Base-by-base conservation (phyloP, 2,329 filamentous ascomycete species). In the Xylaria sp. region DNA sequence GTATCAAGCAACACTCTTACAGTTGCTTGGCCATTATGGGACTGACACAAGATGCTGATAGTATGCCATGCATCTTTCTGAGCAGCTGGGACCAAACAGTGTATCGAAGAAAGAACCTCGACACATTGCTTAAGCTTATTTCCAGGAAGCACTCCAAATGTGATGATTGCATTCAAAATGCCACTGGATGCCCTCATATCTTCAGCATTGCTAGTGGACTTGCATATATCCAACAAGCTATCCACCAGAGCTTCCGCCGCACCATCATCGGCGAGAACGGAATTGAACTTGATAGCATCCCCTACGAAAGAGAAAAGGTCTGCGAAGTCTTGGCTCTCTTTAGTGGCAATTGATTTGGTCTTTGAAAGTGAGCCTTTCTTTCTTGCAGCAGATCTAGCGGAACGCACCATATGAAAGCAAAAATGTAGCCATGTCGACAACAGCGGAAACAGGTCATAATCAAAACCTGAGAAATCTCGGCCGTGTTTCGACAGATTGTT, bases 201-300 rank as follows among this genome's bases (percentile, higher is more conserved):
- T 28, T 84, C 82, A 51, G 87, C 80, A 31, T 84, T 80, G 52
- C 83, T 87, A 0, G 90, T 92, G 68, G 83, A 86, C 74, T 87
- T 84, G 75, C 89, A 92, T 47, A 93, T 90, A 56, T 80, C 77
- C 47, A 92, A 80, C 8, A 91, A 77, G 12, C 82, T 82, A 60
- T 86, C 82, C 60, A 94, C 84, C 56, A 93, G 77, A 3, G 80
- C 79, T 54, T 82, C 82, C 19, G 90, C 81, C 47, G 89, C 85
- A 33, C 82, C 76, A 66, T 91, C 88, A 66, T 84, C 83, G 23
- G 89, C 87, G 33, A 87, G 83, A 67, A 88, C 89, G 74, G 88
- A 90, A 73, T 89, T 92, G 79, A 91, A 93, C 72, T 91, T 92
- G 78, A 91, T 87, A 57, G 92, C 82, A 65, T 91, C 87, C 60